Evolutionary conservation across 1,284 basidiomycete species (phyloP).

Genomic region (Veloboletus limbatus): DNA sequence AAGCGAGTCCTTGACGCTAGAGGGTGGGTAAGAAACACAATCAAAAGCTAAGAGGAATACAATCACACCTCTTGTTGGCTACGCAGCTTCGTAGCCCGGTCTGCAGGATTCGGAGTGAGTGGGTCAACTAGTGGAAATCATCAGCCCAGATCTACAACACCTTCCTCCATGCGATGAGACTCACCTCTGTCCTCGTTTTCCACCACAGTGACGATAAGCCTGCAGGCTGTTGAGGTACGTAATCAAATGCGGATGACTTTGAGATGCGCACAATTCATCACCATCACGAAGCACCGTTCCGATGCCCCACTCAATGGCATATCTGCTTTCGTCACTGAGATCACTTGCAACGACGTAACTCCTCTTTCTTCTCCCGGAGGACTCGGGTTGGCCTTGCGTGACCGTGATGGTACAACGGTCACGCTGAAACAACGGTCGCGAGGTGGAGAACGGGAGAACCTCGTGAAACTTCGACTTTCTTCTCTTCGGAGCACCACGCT

Average conservation of each 20-base stretch:
- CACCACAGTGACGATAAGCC: constrained; percentile 83
- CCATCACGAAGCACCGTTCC: constrained; percentile 95
- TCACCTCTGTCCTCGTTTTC: constrained; percentile 90
- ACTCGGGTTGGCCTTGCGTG: constrained; percentile 78
- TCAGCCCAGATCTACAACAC: neutral
- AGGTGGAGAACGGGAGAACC: constrained; percentile 59
- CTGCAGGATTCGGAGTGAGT: constrained; percentile 61
- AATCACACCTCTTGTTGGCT: constrained; percentile 81
- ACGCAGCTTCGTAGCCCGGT: constrained; percentile 73
- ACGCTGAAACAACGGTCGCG: constrained; percentile 82
- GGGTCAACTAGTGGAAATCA: constrained; percentile 65
- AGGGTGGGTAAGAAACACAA: constrained; percentile 8
- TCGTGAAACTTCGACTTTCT: constrained; percentile 62
- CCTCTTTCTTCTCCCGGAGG: constrained; percentile 56
- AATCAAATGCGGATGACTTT: constrained; percentile 3
- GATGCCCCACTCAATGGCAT: constrained; percentile 94
- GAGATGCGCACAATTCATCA: constrained; percentile 68
- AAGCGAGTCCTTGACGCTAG: constrained; percentile 84
- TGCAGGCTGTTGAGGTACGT: constrained; percentile 21
- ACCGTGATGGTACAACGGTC: constrained; percentile 92
- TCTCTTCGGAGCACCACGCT: constrained; percentile 52
- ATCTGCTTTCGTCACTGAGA: constrained; percentile 87
- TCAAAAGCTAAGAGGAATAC: neutral
- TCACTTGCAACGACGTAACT: constrained; percentile 92
- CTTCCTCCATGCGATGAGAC: constrained; percentile 22